Conservation (phyloP, 2,329 filamentous ascomycete species). For the Cladobotryum protrusum region DNA sequence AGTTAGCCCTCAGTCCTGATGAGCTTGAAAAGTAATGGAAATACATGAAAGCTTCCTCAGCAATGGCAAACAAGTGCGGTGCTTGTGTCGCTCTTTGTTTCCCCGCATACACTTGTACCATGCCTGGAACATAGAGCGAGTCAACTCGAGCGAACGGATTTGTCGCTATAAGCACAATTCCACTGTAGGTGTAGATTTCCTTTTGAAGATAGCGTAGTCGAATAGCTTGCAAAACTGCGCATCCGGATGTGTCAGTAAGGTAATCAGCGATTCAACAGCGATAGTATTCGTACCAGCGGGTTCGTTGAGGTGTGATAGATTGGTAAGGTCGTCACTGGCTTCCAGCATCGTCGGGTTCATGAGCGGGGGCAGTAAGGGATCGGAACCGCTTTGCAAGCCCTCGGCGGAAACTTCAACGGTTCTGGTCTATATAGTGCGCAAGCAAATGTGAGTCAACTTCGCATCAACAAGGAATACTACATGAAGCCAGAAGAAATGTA, state of each 20-base stretch:
- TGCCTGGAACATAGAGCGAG: slow-evolving; percentile 95
- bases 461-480: no score
- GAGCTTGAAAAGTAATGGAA: slow-evolving; percentile 22
- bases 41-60: slow-evolving; percentile 96
- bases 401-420: slow-evolving; percentile 69
- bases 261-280: slow-evolving; percentile 3
- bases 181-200: slow-evolving; percentile 99
- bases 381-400: slow-evolving; percentile 64
- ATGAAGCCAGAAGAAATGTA: not conserved
- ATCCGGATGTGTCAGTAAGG: slow-evolving; percentile 18
- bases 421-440: slow-evolving; percentile 60
- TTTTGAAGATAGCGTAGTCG: slow-evolving; percentile 95
- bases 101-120: slow-evolving; percentile 99
- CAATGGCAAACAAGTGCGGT: slow-evolving; percentile 96
- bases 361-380: slow-evolving; percentile 75
- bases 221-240: slow-evolving; percentile 87
- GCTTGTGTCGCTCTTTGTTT: slow-evolving; percentile 95
- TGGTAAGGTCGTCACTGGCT: slow-evolving; percentile 96
- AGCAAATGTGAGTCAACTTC: no score
- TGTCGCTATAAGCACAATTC: slow-evolving; percentile 95
- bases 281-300: slow-evolving; percentile 65
- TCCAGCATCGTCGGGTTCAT: slow-evolving; percentile 99
- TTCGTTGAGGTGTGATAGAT: slow-evolving; percentile 95
- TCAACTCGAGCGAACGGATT: slow-evolving; percentile 97
- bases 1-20: slow-evolving; percentile 30